Evolutionary conservation across 1,139 yeast species (phyloP).

Genomic region (Sugiyamaella pinicola): DNA sequence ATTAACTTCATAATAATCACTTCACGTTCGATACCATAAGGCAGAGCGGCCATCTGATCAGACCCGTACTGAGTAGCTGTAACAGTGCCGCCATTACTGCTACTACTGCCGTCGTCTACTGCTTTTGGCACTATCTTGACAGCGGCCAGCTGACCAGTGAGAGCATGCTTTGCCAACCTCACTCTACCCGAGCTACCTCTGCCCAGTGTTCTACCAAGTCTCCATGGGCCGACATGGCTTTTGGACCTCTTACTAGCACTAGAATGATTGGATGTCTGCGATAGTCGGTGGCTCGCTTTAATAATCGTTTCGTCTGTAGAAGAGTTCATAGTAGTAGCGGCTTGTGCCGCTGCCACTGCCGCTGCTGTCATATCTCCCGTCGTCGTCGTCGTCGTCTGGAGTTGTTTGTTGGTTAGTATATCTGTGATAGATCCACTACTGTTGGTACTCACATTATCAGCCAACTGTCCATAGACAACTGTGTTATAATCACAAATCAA

Average conservation of each 20-base stretch:
- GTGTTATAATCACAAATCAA: background rate
- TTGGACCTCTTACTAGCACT: conserved; percentile 55
- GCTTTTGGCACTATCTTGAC: conserved; percentile 94
- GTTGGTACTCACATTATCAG: background rate
- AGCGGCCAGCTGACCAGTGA: conserved; percentile 89
- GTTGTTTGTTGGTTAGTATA: background rate
- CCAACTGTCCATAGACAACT: conserved; percentile 1
- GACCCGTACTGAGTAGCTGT: conserved; percentile 11
- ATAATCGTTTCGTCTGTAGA: conserved; percentile 36
- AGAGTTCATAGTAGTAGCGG: conserved; percentile 14
- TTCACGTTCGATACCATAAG: conserved; percentile 95
- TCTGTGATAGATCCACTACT: background rate
- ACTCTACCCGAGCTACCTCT: conserved; percentile 96
- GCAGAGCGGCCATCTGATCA: conserved; percentile 57
- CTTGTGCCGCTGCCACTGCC: conserved; percentile 27
- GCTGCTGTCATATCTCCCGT: conserved; percentile 17
- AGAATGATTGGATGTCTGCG: conserved; percentile 62
- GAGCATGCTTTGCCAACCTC: conserved; percentile 80
- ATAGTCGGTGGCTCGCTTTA: conserved; percentile 63
- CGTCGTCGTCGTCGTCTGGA: no score
- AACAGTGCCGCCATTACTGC: conserved; percentile 26
- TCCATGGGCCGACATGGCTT: conserved; percentile 94
- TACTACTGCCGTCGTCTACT: conserved; percentile 38
- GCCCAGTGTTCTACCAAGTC: conserved; percentile 89
- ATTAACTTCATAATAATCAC: conserved; percentile 89